Evolutionary conservation across 495 filamentous ascomycete genomes (phyloP).

Genomic region (Tirmania nivea): DNA sequence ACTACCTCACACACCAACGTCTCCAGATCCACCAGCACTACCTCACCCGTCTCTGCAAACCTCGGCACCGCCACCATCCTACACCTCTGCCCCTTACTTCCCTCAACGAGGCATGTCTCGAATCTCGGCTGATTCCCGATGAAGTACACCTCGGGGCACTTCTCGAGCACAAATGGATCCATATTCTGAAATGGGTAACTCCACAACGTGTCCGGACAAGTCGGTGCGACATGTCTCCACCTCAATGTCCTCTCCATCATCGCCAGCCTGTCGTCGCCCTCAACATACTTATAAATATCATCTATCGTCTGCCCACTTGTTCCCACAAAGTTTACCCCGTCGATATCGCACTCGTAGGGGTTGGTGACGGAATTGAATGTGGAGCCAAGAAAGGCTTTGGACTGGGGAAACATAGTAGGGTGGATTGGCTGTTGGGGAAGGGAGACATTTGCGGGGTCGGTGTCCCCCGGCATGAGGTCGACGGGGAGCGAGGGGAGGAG

Average conservation of each 20-base stretch:
- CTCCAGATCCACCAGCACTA: conserved; percentile 73
- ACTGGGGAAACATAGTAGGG: conserved; percentile 54
- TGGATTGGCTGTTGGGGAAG: conserved; percentile 70
- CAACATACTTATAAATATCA: conserved; percentile 78
- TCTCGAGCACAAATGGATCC: conserved; percentile 63
- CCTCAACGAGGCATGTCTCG: conserved; percentile 49
- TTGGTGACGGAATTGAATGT: conserved; percentile 77
- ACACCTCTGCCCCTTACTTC: conserved; percentile 41
- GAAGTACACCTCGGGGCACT: conserved; percentile 81
- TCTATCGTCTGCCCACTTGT: conserved; percentile 82
- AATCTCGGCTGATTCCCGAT: conserved; percentile 72
- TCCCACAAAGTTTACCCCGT: conserved; percentile 66
- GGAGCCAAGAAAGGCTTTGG: conserved; percentile 40
- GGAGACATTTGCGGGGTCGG: conserved; percentile 60
- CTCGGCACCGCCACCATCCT: conserved; percentile 58
- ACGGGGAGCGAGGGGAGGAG: conserved; percentile 65
- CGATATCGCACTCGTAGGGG: conserved; percentile 72
- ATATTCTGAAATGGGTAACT: conserved; percentile 83
- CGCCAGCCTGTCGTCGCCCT: conserved; percentile 47
- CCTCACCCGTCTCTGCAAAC: conserved; percentile 56
- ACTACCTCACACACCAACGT: conserved; percentile 56
- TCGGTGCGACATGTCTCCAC: conserved; percentile 83
- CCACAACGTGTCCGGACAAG: conserved; percentile 92
- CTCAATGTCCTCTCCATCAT: conserved; percentile 83
- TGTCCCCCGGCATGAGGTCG: conserved; percentile 52